Evolutionary conservation across 108 stramenopile species (phyloP).

Genomic region (Nitzschia sp.): DNA sequence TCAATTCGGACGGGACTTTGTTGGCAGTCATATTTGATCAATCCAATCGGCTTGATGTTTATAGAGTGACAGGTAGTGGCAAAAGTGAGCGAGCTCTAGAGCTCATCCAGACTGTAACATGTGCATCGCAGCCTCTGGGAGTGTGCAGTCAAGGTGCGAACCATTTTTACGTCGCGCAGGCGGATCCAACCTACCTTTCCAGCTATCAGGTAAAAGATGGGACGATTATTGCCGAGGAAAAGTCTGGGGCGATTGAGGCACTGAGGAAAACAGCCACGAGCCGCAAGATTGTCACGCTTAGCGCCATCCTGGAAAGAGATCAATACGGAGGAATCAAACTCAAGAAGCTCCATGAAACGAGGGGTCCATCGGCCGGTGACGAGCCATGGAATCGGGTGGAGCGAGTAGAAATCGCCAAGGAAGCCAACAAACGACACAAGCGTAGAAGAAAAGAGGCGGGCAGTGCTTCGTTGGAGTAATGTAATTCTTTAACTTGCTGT

Average conservation of each 20-base stretch:
- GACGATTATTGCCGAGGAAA: not conserved
- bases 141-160: constrained; percentile 30
- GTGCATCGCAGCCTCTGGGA: constrained; percentile 47
- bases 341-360: constrained; percentile 45
- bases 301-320: constrained; percentile 58
- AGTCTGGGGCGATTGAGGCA: constrained; percentile 8
- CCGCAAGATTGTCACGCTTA: constrained; percentile 47
- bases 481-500: constrained; percentile 9
- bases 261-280: constrained; percentile 11
- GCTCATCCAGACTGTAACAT: constrained; percentile 32
- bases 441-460: constrained; percentile 16
- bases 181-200: constrained; percentile 52
- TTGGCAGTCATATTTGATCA: constrained; percentile 46
- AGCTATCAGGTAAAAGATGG: constrained; percentile 24
- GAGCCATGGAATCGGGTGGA: constrained; percentile 47
- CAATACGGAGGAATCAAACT: constrained; percentile 36
- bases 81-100: not conserved
- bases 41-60: constrained; percentile 40
- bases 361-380: constrained; percentile 34
- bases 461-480: not conserved
- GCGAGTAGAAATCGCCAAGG: constrained; percentile 45
- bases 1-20: constrained; percentile 8
- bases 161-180: constrained; percentile 42
- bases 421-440: constrained; percentile 33
- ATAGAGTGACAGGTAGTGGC: not conserved